phyloP scores from a whole-genome alignment of 805 yeast genomes.

The Starmerella apis region DNA sequence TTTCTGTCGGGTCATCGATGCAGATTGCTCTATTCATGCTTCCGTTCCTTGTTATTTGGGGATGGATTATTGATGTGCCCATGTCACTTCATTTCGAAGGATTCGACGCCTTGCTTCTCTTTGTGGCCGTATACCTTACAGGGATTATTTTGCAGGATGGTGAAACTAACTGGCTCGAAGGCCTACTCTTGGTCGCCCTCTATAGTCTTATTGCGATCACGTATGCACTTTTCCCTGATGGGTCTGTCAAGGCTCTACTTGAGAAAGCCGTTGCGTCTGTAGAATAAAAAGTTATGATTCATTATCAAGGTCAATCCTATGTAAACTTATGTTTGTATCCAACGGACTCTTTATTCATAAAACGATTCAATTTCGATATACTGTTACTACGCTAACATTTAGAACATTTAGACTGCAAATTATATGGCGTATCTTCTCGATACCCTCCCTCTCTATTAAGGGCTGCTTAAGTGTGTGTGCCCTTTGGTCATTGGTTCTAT shows the following conservation, averaged over 20 bases:
- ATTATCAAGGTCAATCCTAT: neutral
- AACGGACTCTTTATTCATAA: no score
- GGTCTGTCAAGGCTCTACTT: neutral
- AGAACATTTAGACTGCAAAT: no score
- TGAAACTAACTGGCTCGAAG: conserved; percentile 94
- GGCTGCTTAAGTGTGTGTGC: no score
- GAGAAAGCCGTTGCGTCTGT: neutral
- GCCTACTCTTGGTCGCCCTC: conserved; percentile 79
- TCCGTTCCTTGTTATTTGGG: conserved; percentile 88
- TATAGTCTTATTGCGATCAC: conserved; percentile 81
- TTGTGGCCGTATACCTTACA: conserved; percentile 77
- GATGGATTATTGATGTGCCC: conserved; percentile 83
- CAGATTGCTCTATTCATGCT: conserved; percentile 93
- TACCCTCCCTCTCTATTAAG: no score
- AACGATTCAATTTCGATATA: no score
- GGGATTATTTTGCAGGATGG: conserved; percentile 86
- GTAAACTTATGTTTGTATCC: no score
- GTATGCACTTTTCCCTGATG: conserved; percentile 69
- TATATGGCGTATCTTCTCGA: no score
- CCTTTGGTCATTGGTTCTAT: neutral
- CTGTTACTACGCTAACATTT: no score
- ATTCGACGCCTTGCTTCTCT: conserved; percentile 85
- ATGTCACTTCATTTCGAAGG: conserved; percentile 88
- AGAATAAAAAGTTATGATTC: no score
- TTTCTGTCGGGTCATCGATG: conserved; percentile 89